Conservation (phyloP, 2,329 filamentous ascomycete genomes). For the Ophiostoma novo-ulmi region DNA sequence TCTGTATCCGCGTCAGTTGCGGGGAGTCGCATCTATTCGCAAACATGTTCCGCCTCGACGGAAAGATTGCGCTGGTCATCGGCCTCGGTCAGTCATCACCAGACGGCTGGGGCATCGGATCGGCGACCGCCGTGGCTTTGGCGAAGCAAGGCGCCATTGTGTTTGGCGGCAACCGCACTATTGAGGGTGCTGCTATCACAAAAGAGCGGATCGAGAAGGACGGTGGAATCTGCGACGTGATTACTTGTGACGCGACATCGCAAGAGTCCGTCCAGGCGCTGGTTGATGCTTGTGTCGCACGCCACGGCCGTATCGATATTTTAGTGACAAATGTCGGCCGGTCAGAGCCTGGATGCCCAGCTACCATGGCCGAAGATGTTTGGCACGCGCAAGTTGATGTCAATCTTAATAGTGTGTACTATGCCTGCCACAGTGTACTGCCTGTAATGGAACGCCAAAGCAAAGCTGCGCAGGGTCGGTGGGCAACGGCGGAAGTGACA, state of each 20-base stretch:
- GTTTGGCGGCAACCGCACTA: neutral
- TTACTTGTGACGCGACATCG: neutral
- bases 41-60: neutral
- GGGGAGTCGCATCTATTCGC: neutral
- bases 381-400: neutral
- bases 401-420: neutral
- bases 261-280: neutral
- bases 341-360: neutral
- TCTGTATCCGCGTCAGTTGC: neutral
- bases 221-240: neutral
- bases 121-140: neutral
- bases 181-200: neutral
- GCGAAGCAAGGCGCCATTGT: neutral
- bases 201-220: neutral
- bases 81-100: neutral
- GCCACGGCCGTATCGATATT: neutral
- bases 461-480: neutral
- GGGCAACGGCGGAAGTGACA: neutral
- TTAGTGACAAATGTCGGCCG: neutral
- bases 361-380: neutral
- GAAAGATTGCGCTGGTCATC: neutral
- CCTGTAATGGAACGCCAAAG: neutral
- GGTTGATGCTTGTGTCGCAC: neutral
- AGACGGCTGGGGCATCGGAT: neutral
- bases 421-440: neutral